Conservation (phyloP, 139 green algal genomes). For the Tetradesmus obliquus region DNA sequence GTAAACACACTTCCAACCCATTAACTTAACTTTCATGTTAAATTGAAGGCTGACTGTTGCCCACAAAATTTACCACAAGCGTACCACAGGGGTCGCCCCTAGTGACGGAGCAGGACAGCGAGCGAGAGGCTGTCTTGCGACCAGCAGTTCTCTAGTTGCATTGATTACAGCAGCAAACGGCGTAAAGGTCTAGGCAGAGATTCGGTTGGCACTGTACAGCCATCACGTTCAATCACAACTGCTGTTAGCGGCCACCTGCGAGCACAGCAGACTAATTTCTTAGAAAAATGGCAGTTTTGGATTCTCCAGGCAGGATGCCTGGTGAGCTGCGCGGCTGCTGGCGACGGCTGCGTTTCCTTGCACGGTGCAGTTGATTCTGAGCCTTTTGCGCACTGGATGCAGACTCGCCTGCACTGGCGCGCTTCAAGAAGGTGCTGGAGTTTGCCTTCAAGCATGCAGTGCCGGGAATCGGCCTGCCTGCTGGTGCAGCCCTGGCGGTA, state of each 20-base stretch:
- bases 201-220: background rate
- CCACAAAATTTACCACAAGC: background rate
- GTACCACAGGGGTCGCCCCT: background rate
- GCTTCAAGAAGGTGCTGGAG: background rate
- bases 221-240: background rate
- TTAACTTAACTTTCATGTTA: no score
- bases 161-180: background rate
- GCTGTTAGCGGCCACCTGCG: background rate
- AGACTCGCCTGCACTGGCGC: background rate
- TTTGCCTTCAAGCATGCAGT: background rate
- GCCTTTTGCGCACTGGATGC: background rate
- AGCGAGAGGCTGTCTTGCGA: background rate
- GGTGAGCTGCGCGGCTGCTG: background rate
- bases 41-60: no score
- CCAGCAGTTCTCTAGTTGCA: no score
- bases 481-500: conserved; percentile 10
- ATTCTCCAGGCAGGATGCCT: conserved; percentile 6
- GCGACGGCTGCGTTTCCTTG: background rate
- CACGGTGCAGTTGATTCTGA: background rate
- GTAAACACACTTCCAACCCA: no score
- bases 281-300: background rate
- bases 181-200: background rate
- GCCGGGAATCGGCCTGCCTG: background rate
- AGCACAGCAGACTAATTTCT: background rate
- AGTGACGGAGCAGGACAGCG: background rate